phyloP scores from a whole-genome alignment of 805 yeast genomes.

The Kazachstania viticola region DNA sequence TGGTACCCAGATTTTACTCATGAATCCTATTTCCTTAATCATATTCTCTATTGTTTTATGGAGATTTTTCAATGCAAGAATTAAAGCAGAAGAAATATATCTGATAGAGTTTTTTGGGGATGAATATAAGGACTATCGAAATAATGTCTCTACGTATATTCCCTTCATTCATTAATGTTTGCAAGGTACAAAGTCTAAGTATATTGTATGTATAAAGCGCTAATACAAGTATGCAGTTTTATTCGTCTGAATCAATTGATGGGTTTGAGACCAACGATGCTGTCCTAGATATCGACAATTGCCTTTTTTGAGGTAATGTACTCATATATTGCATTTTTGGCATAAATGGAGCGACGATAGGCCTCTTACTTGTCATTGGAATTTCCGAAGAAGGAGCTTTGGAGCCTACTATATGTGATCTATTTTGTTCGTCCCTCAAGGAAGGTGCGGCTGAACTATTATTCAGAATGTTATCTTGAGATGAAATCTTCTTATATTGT shows the following conservation, averaged over 20 bases:
- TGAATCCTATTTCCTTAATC: conserved; percentile 49
- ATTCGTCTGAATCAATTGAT: too few relatives aligned
- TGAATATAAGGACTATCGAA: conserved; percentile 45
- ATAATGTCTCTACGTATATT: conserved; percentile 42
- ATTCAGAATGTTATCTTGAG: too few relatives aligned
- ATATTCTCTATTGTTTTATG: conserved; percentile 49
- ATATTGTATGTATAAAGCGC: too few relatives aligned
- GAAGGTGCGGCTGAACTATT: background rate
- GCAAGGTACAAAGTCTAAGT: too few relatives aligned
- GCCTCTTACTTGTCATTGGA: too few relatives aligned
- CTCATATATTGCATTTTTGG: conserved; percentile 20
- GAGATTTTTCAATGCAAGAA: conserved; percentile 58
- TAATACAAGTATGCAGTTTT: too few relatives aligned
- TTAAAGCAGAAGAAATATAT: conserved; percentile 56
- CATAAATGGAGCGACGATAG: conserved; percentile 20
- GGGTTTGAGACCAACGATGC: too few relatives aligned
- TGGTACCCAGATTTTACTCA: conserved; percentile 64
- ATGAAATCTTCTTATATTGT: too few relatives aligned
- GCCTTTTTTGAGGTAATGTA: conserved; percentile 24
- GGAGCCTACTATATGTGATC: background rate
- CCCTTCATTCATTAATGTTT: conserved; percentile 40
- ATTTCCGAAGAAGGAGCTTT: too few relatives aligned
- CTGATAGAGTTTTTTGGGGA: conserved; percentile 61
- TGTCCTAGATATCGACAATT: conserved; percentile 2
- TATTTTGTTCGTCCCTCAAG: background rate